Evolutionary conservation across 768 basidiomycete species (phyloP), one percentile per base, ranked within the genome.

Genomic region (Boletus rubroflammeus): DNA sequence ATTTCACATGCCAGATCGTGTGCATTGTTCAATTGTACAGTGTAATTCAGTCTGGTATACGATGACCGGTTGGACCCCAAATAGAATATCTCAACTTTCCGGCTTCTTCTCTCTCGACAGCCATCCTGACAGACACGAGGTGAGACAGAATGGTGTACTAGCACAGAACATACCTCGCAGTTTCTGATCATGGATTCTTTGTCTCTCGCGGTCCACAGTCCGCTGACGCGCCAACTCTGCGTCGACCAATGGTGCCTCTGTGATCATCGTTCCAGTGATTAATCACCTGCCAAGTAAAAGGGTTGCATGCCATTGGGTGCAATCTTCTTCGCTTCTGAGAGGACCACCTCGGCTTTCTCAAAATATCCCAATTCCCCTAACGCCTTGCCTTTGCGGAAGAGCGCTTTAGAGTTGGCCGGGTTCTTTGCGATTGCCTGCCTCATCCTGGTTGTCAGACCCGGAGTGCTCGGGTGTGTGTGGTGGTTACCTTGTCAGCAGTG

Each of bases 371-470:
- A 78, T 63, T 92, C 88, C 26, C 85, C 86, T 11, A 87, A 70
- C 0, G 86, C 90, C 68, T 90, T 91, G 19, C 80, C 90, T 67
- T 92, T 93, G 32, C 91, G 78, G 72, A 87, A 91, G 68, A 85
- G 74, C 0, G 86, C 90, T 65, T 93, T 93, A 67, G 78, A 81
- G 65, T 93, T 92, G 58, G 80, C 73, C 39, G 81, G 80, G 67
- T 92, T 91, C 70, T 86, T 88, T 31, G 77, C 75, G 8, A 93
- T 75, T 13, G 86, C 88, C 90, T 92, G 53, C 5, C 34, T 29
- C 40, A 45, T 42, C 41, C 48, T 21, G 41, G 45, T 40, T 10
- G 43, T 53, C 34, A 45, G 43, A 51, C 4, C 32, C 5, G 6
- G 28, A 29, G 32, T 28, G 26, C 32, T 17, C 13, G 17, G 38